These are phyloP conservation scores for Capronia coronata DNA, from an alignment of 2,329 filamentous ascomycete species.

Conservation along the genomic window DNA sequence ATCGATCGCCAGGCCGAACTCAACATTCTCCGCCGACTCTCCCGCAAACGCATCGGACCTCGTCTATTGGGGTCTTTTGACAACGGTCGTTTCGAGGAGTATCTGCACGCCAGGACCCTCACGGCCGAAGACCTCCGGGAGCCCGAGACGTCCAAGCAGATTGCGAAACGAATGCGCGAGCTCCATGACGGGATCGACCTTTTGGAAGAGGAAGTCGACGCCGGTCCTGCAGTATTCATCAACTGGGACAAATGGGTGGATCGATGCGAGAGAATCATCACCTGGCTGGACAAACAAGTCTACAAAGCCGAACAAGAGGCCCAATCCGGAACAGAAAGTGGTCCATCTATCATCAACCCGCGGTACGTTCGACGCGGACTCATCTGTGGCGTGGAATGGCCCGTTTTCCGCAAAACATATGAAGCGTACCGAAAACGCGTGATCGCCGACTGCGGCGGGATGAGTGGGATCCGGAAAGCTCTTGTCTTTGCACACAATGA, in stretches of 20 bases:
- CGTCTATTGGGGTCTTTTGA: conserved; percentile 83
- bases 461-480: conserved; percentile 60
- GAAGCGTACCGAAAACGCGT: conserved; percentile 72
- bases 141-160: conserved; percentile 78
- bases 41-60: conserved; percentile 87
- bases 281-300: conserved; percentile 54
- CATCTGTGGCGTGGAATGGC: conserved; percentile 80
- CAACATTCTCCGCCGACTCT: conserved; percentile 74
- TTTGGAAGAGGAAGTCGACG: conserved; percentile 66
- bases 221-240: conserved; percentile 75
- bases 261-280: conserved; percentile 48
- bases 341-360: conserved; percentile 8
- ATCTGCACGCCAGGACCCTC: conserved; percentile 75
- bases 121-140: conserved; percentile 69
- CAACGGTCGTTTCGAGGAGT: conserved; percentile 95
- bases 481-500: conserved; percentile 98
- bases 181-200: conserved; percentile 90
- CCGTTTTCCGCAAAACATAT: conserved; percentile 65
- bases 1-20: conserved; percentile 91
- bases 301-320: conserved; percentile 40
- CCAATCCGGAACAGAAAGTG: conserved; percentile 33
- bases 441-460: conserved; percentile 62
- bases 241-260: conserved; percentile 95
- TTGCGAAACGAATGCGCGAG: conserved; percentile 95
- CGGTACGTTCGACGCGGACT: conserved; percentile 50